Evolutionary conservation across 1,284 basidiomycete species (phyloP), one percentile per base, ranked within the genome.

Genomic region (Leucoagaricus sp.): DNA sequence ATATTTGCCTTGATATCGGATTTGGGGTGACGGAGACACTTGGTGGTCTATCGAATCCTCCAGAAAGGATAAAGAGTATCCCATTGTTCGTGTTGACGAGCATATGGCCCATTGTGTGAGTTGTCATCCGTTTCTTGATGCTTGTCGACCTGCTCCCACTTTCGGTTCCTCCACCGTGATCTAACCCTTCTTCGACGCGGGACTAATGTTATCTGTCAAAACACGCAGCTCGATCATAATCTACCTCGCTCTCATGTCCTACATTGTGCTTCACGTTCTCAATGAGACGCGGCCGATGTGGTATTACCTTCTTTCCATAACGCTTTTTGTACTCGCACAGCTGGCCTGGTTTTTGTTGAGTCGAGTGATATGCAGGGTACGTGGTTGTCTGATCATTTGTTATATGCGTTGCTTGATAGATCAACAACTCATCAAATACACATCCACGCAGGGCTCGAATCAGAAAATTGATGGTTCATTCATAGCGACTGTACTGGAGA

Each of bases 71-170:
- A 33, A 72, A 75, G 59, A 88, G 83, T 64, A 84, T 86, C 49
- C 75, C 89, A 13, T 72, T 95, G 23, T 95, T 94, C 64, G 83
- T 93, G 2, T 69, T 94, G 53, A 90, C 89, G 12, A 84, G 83
- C 61, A 84, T 95, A 45, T 94, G 92, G 93, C 93, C 93, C n/a
- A 85, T 80, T 49, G 79, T 73, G 86, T 93, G 68, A 67, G 85
- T 83, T 52, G 36, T 51, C 41, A 8, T 55, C 38, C 34, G 42
- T 31, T 34, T 23, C 47, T 41, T 44, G 8, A 13, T 60, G n/a
- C n/a, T n/a, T n/a, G 34, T 23, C 45, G 38, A 41, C 13, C 42
- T 15, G 10, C 15, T 44, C 12, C 48, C 49, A 13, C 15, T 15
- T 9, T 38, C 25, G 19, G 13, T 41, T 25, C 49, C 33, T 57